These are phyloP conservation scores for Anacardium occidentale DNA, from an alignment of 345 rosid genomes.

Conservation along the genomic window DNA sequence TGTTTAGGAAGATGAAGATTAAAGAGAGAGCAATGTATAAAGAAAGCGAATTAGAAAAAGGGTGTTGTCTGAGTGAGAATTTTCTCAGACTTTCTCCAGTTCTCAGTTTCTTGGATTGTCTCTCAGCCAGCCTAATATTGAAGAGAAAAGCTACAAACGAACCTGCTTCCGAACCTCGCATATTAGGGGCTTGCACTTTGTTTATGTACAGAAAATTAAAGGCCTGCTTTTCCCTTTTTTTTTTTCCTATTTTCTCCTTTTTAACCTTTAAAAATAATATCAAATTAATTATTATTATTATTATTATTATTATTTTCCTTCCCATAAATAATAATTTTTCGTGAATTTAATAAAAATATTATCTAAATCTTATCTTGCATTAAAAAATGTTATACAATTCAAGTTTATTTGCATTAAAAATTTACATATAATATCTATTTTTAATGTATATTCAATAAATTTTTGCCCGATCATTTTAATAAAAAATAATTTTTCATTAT, in stretches of 20 bases:
- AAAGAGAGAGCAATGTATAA: constrained; percentile 3
- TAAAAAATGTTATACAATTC: too few species aligned
- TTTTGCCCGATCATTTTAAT: too few species aligned
- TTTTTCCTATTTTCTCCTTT: too few species aligned
- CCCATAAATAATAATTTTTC: too few species aligned
- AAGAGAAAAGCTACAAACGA: constrained; percentile 46
- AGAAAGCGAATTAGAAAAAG: constrained; percentile 19
- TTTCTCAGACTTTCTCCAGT: constrained; percentile 43
- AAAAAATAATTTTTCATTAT: too few species aligned
- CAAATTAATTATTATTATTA: background rate
- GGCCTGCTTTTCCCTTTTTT: too few species aligned
- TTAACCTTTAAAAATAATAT: background rate
- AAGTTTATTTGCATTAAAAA: too few species aligned
- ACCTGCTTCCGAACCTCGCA: constrained; percentile 69
- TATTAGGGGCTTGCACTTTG: constrained; percentile 4
- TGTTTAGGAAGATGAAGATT: background rate
- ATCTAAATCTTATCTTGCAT: too few species aligned
- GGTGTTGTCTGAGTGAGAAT: background rate
- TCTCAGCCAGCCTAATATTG: constrained; percentile 26
- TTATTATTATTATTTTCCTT: too few species aligned
- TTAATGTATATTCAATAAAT: too few species aligned
- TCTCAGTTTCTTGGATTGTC: constrained; percentile 16
- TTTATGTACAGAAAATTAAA: background rate
- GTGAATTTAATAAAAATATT: too few species aligned
- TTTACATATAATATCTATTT: too few species aligned